Evolutionary conservation across 2,329 filamentous ascomycete genomes (phyloP).

Genomic region (Pestalotiopsis sp.): DNA sequence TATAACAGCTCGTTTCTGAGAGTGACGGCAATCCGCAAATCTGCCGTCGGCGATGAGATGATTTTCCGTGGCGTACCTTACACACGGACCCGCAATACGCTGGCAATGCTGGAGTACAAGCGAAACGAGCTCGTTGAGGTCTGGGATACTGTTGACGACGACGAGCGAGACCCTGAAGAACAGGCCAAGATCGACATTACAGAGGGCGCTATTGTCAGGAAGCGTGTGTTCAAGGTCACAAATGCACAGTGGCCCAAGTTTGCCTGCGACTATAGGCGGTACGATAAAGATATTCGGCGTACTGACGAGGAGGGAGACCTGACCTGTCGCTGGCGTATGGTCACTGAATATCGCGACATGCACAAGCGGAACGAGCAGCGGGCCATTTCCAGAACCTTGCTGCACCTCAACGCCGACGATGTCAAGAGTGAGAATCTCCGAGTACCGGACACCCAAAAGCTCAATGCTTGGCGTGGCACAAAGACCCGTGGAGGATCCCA

Average conservation of each 20-base stretch:
- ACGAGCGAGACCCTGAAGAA: conserved; percentile 27
- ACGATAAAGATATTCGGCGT: conserved; percentile 17
- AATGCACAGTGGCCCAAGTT: conserved; percentile 51
- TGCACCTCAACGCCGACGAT: background rate
- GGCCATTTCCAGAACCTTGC: background rate
- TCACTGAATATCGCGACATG: conserved; percentile 29
- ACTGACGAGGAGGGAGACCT: conserved; percentile 36
- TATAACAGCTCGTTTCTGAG: conserved; percentile 14
- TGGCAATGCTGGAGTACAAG: conserved; percentile 34
- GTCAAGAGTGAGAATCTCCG: conserved; percentile 25
- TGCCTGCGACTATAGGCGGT: conserved; percentile 24
- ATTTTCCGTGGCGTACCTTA: conserved; percentile 39
- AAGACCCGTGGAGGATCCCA: conserved; percentile 40
- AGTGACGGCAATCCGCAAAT: conserved; percentile 12
- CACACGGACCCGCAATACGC: conserved; percentile 29
- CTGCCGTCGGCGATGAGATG: conserved; percentile 15
- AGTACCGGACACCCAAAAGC: conserved; percentile 29
- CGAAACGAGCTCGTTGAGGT: conserved; percentile 46
- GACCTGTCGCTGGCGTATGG: conserved; percentile 53
- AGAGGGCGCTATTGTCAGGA: conserved; percentile 34
- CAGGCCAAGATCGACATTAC: conserved; percentile 45
- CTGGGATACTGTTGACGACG: conserved; percentile 36
- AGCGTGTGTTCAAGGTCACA: conserved; percentile 50
- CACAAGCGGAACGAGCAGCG: background rate
- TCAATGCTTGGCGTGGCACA: conserved; percentile 38